Percentiles rank a stretch among this genome's conserved stretches.
These are phyloP conservation scores for Hylodesmum podocarpum DNA, from an alignment of 306 rosid species.

Conservation along the genomic window DNA sequence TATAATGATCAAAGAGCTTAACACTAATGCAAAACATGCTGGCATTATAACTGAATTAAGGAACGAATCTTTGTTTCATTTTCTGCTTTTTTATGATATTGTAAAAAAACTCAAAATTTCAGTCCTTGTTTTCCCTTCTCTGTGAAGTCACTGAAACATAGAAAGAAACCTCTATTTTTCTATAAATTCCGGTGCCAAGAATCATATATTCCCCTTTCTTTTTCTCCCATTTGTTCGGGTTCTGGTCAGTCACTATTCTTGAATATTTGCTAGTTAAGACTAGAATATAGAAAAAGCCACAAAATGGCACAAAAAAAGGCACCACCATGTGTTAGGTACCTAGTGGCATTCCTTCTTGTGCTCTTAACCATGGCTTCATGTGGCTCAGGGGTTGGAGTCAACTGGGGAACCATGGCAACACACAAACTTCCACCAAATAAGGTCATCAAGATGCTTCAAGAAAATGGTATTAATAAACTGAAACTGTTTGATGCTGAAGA, in stretches of 20 bases:
- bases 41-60: constrained; percentile 73
- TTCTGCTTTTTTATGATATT: constrained; percentile 29
- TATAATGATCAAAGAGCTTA: constrained; percentile 14
- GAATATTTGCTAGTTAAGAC: constrained; percentile 38
- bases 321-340: background rate
- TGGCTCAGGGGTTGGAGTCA: constrained; percentile 64
- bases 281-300: constrained; percentile 24
- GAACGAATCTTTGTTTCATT: constrained; percentile 54
- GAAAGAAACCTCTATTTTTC: background rate
- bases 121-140: constrained; percentile 34
- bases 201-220: constrained; percentile 36
- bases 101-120: background rate
- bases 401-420: constrained; percentile 93
- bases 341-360: constrained; percentile 36
- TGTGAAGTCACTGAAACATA: constrained; percentile 41
- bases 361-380: constrained; percentile 30
- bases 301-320: constrained; percentile 53
- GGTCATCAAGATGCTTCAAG: constrained; percentile 70
- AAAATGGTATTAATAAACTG: constrained; percentile 68
- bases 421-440: constrained; percentile 69
- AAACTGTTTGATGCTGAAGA: constrained; percentile 90
- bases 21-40: constrained; percentile 36
- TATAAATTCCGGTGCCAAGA: constrained; percentile 35
- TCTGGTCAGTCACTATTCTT: constrained; percentile 40
- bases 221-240: constrained; percentile 23